A percentile compares a stretch with the other conserved stretches of the same genome.
These are phyloP conservation scores for Chlorophyllum brunneum DNA, from an alignment of 768 basidiomycete genomes.

Conservation along the genomic window DNA sequence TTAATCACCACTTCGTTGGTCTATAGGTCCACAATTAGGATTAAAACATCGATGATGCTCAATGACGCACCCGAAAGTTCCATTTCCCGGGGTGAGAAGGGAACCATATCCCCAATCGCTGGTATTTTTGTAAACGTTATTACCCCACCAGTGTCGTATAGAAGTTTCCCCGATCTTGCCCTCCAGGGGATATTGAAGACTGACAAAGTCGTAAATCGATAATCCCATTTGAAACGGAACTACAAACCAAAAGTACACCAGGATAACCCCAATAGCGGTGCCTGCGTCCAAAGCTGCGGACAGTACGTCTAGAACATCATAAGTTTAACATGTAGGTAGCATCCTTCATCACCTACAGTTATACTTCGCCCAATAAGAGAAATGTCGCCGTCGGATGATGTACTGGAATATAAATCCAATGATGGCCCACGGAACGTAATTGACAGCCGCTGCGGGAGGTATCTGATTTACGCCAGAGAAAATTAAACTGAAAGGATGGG, in stretches of 20 bases:
- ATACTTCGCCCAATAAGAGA: constrained; percentile 75
- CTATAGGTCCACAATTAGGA: not conserved
- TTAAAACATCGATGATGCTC: not conserved
- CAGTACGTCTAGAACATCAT: constrained; percentile 51
- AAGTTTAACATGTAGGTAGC: not conserved
- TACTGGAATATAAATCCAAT: constrained; percentile 78
- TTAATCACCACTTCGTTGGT: constrained; percentile 5
- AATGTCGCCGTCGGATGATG: constrained; percentile 59
- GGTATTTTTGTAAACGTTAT: constrained; percentile 30
- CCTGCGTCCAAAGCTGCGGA: constrained; percentile 77
- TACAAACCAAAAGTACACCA: constrained; percentile 67
- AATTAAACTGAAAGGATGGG: constrained; percentile 43
- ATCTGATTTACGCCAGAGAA: constrained; percentile 67
- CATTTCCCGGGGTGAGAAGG: constrained; percentile 21
- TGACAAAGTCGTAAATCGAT: constrained; percentile 12
- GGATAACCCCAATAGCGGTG: constrained; percentile 58
- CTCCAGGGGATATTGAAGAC: constrained; percentile 42
- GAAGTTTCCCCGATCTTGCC: constrained; percentile 33
- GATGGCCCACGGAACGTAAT: constrained; percentile 78
- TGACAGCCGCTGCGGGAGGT: constrained; percentile 82
- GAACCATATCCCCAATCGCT: constrained; percentile 30
- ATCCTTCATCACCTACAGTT: constrained; percentile 48
- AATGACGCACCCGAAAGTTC: constrained; percentile 33
- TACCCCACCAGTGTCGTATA: constrained; percentile 42
- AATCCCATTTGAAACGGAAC: not conserved